phyloP scores from a whole-genome alignment of 228 moss, liverwort and hornwort genomes.

The Sphagnum fallax region DNA sequence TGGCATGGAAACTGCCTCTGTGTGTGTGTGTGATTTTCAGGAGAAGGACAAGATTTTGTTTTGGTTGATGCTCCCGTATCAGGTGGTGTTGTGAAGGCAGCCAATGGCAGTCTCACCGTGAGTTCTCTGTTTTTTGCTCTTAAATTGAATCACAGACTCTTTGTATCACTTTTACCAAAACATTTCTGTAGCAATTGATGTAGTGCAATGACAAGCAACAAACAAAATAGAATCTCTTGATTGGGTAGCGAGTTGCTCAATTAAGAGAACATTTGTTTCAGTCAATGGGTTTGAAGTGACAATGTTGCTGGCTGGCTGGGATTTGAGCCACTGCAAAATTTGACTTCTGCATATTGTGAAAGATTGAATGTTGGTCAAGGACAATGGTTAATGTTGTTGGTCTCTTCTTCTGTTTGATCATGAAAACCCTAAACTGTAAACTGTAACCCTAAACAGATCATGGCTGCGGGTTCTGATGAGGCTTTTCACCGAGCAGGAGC shows the following conservation, averaged over 20 bases:
- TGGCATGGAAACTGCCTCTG: neutral
- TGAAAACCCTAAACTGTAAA: too few relatives aligned
- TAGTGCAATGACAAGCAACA: neutral
- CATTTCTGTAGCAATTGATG: neutral
- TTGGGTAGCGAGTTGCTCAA: too few relatives aligned
- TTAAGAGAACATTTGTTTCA: too few relatives aligned
- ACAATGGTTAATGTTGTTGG: too few relatives aligned
- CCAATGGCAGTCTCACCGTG: conserved; percentile 84
- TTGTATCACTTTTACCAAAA: too few relatives aligned
- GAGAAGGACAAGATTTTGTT: conserved; percentile 65
- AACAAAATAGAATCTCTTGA: too few relatives aligned
- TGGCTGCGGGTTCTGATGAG: conserved; percentile 63
- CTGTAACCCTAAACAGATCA: conserved; percentile 40
- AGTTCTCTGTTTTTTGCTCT: neutral
- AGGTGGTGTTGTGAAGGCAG: conserved; percentile 76
- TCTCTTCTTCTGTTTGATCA: neutral
- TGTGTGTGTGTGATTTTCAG: conserved; percentile 24
- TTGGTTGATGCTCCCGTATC: conserved; percentile 96
- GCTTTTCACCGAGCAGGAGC: conserved; percentile 60
- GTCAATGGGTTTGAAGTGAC: too few relatives aligned
- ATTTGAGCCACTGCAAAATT: neutral
- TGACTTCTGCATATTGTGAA: too few relatives aligned
- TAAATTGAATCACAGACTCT: neutral
- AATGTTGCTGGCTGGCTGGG: neutral
- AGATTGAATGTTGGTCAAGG: too few relatives aligned